These are phyloP conservation scores for Volutella citrinella DNA, from an alignment of 2,329 filamentous ascomycete species.

Conservation along the genomic window DNA sequence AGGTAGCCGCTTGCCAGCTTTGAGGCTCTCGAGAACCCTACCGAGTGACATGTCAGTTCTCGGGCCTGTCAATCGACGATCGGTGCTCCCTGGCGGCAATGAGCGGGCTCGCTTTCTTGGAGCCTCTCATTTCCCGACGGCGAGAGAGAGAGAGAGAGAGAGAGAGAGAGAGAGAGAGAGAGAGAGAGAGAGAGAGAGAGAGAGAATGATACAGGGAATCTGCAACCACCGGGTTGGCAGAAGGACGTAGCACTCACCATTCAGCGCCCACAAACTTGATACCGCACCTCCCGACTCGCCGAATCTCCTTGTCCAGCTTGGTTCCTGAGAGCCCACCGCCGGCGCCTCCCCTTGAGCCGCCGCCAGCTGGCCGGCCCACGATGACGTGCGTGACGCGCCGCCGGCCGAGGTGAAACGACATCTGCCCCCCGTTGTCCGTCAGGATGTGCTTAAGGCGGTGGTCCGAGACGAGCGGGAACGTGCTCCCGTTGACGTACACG, in stretches of 20 bases:
- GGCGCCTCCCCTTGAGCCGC: conserved; percentile 41
- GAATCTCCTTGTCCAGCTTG: conserved; percentile 81
- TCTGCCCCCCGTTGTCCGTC: conserved; percentile 66
- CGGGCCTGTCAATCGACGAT: background rate
- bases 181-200: too few relatives aligned
- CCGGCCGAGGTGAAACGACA: conserved; percentile 69
- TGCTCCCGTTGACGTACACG: conserved; percentile 87
- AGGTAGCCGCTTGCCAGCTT: conserved; percentile 67
- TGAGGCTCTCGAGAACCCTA: conserved; percentile 82
- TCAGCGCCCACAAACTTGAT: conserved; percentile 79
- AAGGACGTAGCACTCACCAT: conserved; percentile 51
- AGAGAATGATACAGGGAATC: background rate
- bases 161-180: too few relatives aligned
- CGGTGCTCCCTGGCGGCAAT: too few relatives aligned
- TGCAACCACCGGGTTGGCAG: background rate
- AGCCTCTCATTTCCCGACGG: too few relatives aligned
- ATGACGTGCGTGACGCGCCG: conserved; percentile 83
- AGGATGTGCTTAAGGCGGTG: conserved; percentile 81
- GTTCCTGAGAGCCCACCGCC: conserved; percentile 73
- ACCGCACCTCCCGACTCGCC: conserved; percentile 61
- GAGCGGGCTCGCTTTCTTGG: too few relatives aligned
- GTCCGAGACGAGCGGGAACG: conserved; percentile 76
- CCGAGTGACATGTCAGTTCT: background rate
- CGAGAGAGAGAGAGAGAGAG: too few relatives aligned
- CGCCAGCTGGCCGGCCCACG: conserved; percentile 58